Conservation (phyloP, 371 early-diverging fungal genomes). For the Rhizopus delemar region DNA sequence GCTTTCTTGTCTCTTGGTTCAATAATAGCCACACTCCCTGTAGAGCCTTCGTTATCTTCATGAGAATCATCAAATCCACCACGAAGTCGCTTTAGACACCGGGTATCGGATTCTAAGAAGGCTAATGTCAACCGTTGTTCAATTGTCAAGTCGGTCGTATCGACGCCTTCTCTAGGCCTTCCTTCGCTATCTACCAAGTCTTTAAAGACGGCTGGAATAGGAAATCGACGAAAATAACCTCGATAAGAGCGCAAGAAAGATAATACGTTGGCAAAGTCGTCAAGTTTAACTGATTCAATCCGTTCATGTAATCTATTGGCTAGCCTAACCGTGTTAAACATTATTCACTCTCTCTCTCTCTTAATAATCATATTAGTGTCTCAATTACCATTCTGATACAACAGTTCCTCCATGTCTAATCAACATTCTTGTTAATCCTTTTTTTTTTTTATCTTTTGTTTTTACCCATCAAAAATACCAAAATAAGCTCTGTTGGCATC, state of each 20-base stretch:
- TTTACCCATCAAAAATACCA: slow-evolving; percentile 60
- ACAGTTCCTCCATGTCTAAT: slow-evolving; percentile 48
- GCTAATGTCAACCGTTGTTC: slow-evolving; percentile 61
- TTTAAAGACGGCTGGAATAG: slow-evolving; percentile 31
- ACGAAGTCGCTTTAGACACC: slow-evolving; percentile 27
- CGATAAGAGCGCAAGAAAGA: slow-evolving; percentile 34
- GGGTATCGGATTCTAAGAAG: slow-evolving; percentile 54
- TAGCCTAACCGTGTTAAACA: slow-evolving; percentile 27
- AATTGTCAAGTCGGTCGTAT: slow-evolving; percentile 40
- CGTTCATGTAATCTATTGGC: slow-evolving; percentile 42
- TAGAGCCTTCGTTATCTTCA: slow-evolving; percentile 56
- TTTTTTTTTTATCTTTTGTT: slow-evolving; percentile 1
- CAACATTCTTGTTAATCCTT: neutral
- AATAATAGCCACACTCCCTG: slow-evolving; percentile 61
- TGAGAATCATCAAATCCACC: slow-evolving; percentile 22
- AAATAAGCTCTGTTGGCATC: slow-evolving; percentile 48
- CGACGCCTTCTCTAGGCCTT: slow-evolving; percentile 5
- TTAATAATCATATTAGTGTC: too few species aligned
- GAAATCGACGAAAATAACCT: slow-evolving; percentile 50
- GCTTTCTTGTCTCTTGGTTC: slow-evolving; percentile 54
- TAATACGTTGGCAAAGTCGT: slow-evolving; percentile 40
- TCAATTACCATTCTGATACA: slow-evolving; percentile 46
- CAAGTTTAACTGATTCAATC: slow-evolving; percentile 41
- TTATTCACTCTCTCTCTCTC: neutral
- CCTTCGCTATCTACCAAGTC: slow-evolving; percentile 32